Percentiles rank a stretch among this genome's conserved stretches.
These are phyloP conservation scores for Chlamydomonas reinhardtii DNA, from an alignment of 163 green algal species.

Conservation along the genomic window DNA sequence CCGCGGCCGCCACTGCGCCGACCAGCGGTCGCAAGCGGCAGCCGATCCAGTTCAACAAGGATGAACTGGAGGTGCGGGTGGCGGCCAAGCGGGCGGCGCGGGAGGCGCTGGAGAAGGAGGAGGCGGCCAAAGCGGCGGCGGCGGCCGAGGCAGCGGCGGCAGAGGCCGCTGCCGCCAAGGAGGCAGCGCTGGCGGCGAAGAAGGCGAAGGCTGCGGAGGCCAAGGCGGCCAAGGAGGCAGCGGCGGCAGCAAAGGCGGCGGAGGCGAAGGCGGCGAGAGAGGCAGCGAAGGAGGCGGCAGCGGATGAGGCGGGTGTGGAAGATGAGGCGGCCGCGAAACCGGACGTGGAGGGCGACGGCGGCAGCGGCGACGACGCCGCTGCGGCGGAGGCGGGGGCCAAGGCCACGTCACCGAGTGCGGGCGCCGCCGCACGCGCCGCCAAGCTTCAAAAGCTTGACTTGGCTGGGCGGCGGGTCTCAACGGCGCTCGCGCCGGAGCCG, in stretches of 20 bases:
- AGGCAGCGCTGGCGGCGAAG: neutral
- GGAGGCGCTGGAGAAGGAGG: conserved; percentile 1
- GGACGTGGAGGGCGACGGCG: no score
- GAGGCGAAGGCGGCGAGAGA: neutral
- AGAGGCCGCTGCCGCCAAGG: neutral
- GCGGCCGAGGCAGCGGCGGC: neutral
- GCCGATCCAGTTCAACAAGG: conserved; percentile 38
- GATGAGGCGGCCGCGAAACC: no score
- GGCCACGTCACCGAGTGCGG: neutral
- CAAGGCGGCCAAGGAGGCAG: neutral
- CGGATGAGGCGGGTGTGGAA: neutral
- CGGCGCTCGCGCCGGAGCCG: neutral
- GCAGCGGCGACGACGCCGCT: neutral
- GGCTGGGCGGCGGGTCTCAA: neutral
- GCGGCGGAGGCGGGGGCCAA: conserved; percentile 15
- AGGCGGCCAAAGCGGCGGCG: neutral
- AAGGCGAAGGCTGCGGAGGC: neutral
- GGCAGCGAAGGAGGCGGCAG: neutral
- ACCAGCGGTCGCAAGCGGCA: conserved; percentile 25
- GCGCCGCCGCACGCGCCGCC: neutral
- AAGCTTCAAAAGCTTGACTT: neutral
- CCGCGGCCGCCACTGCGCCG: neutral
- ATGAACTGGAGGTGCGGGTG: conserved; percentile 42
- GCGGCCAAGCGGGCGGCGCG: conserved; percentile 34
- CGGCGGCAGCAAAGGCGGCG: neutral